Percentiles rank a stretch among this genome's conserved stretches.
Conservation (phyloP, 257 asterid species). For the Primulina huaijiensis region DNA sequence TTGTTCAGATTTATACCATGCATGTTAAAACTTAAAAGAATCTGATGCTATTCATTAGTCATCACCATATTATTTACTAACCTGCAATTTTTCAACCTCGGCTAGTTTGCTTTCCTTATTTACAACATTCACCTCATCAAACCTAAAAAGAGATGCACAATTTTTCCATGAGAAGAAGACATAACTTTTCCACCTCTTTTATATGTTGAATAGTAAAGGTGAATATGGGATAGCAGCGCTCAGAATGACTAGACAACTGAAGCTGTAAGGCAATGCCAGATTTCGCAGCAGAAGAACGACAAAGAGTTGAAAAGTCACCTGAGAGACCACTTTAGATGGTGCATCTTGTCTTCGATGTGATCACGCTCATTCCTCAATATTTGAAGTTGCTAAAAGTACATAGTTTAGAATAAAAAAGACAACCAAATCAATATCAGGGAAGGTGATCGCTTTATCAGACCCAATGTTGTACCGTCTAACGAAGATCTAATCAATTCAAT, state of each 20-base stretch:
- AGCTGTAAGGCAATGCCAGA: constrained; percentile 14
- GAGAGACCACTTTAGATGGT: constrained; percentile 81
- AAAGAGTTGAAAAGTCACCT: constrained; percentile 41
- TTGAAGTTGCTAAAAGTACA: constrained; percentile 63
- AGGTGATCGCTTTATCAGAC: not conserved
- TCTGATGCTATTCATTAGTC: not conserved
- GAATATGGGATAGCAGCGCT: constrained; percentile 16
- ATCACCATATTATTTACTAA: constrained; percentile 29
- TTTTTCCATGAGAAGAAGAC: constrained; percentile 5
- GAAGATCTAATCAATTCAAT: constrained; percentile 3
- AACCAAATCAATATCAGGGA: constrained; percentile 15
- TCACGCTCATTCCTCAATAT: constrained; percentile 74
- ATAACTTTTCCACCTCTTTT: not conserved
- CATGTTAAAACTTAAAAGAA: not conserved
- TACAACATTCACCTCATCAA: constrained; percentile 36
- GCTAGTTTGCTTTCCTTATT: constrained; percentile 41
- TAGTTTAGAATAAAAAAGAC: constrained; percentile 11
- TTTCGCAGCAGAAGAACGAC: not conserved
- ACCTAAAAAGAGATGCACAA: constrained; percentile 44
- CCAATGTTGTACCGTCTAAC: constrained; percentile 16
- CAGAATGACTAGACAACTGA: constrained; percentile 7
- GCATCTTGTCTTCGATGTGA: constrained; percentile 75
- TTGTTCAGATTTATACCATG: no score
- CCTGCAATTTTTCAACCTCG: constrained; percentile 73
- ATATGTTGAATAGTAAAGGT: not conserved